Percentiles rank a stretch among this genome's conserved stretches.
Conservation (phyloP, 331 rosid genomes). For the Ulmus americana region DNA sequence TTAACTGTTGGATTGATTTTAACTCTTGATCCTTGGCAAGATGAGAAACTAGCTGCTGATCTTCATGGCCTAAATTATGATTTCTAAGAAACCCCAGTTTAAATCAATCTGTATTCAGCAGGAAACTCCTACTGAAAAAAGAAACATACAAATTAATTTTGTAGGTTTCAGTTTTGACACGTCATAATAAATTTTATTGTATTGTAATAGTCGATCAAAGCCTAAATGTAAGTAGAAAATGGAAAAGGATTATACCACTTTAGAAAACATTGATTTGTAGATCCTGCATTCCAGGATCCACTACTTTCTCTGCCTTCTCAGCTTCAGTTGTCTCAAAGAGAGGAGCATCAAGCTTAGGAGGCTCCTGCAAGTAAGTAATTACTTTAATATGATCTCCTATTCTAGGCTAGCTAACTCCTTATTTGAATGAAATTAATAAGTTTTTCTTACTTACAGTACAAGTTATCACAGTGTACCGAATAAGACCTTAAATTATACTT, state of each 20-base stretch:
- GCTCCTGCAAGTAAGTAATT: slow-evolving; percentile 42
- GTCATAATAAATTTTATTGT: no score
- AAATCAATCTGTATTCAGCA: not conserved
- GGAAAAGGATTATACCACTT: slow-evolving; percentile 26
- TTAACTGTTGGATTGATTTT: not conserved
- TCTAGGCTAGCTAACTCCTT: no score
- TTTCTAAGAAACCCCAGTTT: not conserved
- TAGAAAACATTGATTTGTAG: slow-evolving; percentile 54
- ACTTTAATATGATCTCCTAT: not conserved
- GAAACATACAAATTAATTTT: no score
- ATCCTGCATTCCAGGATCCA: slow-evolving; percentile 53
- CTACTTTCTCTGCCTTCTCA: slow-evolving; percentile 37
- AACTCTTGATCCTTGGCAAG: not conserved
- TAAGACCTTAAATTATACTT: slow-evolving; percentile 6
- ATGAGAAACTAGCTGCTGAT: not conserved
- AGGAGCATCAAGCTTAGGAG: slow-evolving; percentile 80
- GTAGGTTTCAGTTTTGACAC: no score
- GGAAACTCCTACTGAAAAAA: not conserved
- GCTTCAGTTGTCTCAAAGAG: slow-evolving; percentile 39
- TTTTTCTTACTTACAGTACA: no score
- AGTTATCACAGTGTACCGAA: no score
- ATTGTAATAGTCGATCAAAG: no score
- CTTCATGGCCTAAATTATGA: not conserved
- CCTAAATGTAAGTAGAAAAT: not conserved
- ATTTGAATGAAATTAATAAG: no score